Conservation (phyloP, 139 green algal species). For the Eudorina sp. region DNA sequence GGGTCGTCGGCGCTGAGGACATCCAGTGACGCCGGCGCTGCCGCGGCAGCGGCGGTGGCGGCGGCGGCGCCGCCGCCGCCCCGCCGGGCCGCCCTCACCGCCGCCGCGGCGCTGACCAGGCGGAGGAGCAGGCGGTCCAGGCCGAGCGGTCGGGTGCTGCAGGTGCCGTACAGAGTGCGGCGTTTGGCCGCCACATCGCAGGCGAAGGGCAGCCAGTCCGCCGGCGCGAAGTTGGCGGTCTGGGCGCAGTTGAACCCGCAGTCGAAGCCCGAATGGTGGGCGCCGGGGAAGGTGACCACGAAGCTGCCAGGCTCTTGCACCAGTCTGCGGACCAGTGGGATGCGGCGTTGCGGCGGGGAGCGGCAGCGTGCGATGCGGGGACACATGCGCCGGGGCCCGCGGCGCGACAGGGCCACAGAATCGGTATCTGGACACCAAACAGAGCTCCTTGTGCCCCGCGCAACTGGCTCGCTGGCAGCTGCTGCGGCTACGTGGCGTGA, state of each 20-base stretch:
- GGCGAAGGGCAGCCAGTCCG: slow-evolving; percentile 90
- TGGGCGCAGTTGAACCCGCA: slow-evolving; percentile 89
- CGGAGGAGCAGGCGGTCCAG: slow-evolving; percentile 81
- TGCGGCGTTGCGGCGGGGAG: not conserved
- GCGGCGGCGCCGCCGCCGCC: not conserved
- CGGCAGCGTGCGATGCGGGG: too few species aligned
- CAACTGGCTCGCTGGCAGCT: too few species aligned
- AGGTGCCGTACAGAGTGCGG: slow-evolving; percentile 64
- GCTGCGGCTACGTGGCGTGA: too few species aligned
- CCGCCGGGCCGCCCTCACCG: not conserved
- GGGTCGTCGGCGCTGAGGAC: not conserved
- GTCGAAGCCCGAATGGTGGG: slow-evolving; percentile 93
- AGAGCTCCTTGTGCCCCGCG: too few species aligned
- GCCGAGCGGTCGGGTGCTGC: slow-evolving; percentile 76
- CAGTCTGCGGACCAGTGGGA: slow-evolving; percentile 57
- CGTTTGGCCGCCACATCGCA: slow-evolving; percentile 76
- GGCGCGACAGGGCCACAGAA: too few species aligned
- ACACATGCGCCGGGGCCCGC: too few species aligned
- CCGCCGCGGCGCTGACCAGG: slow-evolving; percentile 59
- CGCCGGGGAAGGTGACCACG: slow-evolving; percentile 92
- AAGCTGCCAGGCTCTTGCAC: slow-evolving; percentile 88
- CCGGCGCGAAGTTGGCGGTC: slow-evolving; percentile 93
- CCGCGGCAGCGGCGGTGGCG: not conserved
- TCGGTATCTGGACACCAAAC: too few species aligned
- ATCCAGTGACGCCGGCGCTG: not conserved